Evolutionary conservation across 495 filamentous ascomycete species (phyloP), one percentile per base, ranked within the genome.

Genomic region (Aspergillus diversus): DNA sequence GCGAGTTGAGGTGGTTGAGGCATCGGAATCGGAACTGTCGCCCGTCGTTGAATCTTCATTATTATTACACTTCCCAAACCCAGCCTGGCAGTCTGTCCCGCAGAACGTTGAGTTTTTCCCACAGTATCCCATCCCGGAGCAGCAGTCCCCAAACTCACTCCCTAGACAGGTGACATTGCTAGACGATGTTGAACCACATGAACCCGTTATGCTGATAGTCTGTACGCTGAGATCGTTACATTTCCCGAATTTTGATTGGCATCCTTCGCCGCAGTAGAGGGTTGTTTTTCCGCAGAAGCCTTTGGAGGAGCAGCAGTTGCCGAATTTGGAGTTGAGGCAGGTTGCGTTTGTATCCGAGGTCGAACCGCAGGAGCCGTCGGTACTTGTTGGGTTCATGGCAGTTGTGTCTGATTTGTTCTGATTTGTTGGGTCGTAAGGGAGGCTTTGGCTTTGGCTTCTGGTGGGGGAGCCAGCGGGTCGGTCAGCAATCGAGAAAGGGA

Each of bases 261-360:
- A 63, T 7, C 61, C 61, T 33, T 57, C 55, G 11, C 53, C 55
- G 54, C 61, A 63, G 61, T 63, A 63, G 47, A 34, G 42, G 5
- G 13, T 4, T 3, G 59, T 55, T 3, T 5, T 27, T 3, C 59
- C 59, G 59, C 59, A 61, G 37, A 46, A 61, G 21, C 59, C 59
- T 9, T 53, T 57, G 33, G 55, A 16, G 9, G 61, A 63, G 48
- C 61, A 63, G 46, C 61, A 63, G 61, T 63, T 53, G 13, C 61
- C 61, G 17, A 52, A 63, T 7, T 34, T 39, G 34, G 61, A 63
- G 54, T 5, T 50, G 12, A 58, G 54, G 31, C 61, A 63, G 47
- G 61, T 63, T 2, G 60, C n/a, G 46, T 52, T 63, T 53, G 21
- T 47, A 21, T 57, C 33, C 1, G 54, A 52, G 55, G 46, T 63